Evolutionary conservation across 768 basidiomycete species (phyloP).

Genomic region (Lactarius trivialis): DNA sequence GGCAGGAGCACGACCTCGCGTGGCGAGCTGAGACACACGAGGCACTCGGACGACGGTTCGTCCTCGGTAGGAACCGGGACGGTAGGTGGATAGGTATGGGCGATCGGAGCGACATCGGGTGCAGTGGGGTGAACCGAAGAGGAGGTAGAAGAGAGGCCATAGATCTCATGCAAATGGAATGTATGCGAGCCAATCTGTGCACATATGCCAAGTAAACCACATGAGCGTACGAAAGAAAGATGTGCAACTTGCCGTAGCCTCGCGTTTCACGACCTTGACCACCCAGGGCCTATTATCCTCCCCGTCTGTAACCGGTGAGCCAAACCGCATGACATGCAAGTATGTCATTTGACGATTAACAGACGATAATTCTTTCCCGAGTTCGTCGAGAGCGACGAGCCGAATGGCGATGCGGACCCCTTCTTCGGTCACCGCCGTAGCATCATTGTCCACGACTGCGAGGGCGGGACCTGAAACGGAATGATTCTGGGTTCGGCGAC

Average conservation of each 20-base stretch:
- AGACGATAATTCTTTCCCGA: conserved; percentile 57
- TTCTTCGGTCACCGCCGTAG: conserved; percentile 29
- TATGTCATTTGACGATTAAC: conserved; percentile 88
- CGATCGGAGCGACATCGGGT: conserved; percentile 35
- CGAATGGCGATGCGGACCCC: conserved; percentile 68
- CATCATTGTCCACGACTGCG: conserved; percentile 68
- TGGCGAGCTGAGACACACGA: conserved; percentile 82
- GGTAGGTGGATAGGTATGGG: conserved; percentile 45
- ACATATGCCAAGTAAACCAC: not conserved
- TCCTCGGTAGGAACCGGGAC: conserved; percentile 41
- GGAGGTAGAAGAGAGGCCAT: conserved; percentile 64
- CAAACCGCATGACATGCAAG: conserved; percentile 74
- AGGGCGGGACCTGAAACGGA: conserved; percentile 71
- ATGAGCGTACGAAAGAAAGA: conserved; percentile 1
- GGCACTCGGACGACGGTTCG: conserved; percentile 80
- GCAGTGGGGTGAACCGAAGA: conserved; percentile 30
- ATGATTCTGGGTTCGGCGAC: conserved; percentile 39
- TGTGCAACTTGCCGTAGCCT: conserved; percentile 59
- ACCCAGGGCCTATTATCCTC: conserved; percentile 72
- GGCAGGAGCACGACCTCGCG: conserved; percentile 90
- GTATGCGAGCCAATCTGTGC: conserved; percentile 87
- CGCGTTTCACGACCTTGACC: conserved; percentile 87
- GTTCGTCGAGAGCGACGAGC: conserved; percentile 74
- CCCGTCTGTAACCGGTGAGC: conserved; percentile 33
- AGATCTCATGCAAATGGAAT: conserved; percentile 94